Evolutionary conservation across 768 basidiomycete genomes (phyloP).

Genomic region (Tubosaeta sp.): DNA sequence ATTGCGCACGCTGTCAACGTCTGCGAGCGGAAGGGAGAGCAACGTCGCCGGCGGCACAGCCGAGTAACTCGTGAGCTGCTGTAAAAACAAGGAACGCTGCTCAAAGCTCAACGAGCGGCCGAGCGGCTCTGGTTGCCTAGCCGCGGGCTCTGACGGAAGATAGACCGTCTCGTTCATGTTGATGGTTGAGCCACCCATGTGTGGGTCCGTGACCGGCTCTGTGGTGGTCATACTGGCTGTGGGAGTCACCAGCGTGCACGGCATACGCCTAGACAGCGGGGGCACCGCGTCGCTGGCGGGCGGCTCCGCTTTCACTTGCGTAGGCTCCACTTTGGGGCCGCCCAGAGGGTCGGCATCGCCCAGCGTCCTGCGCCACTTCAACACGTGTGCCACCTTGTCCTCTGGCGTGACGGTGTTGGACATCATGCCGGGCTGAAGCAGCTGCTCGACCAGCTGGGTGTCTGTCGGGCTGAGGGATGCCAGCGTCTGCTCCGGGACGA

Average conservation of each 20-base stretch:
- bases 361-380: slow-evolving; percentile 31
- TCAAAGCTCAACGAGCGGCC: slow-evolving; percentile 47
- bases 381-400: slow-evolving; percentile 27
- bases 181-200: slow-evolving; percentile 21
- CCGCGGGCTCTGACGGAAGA: slow-evolving; percentile 15
- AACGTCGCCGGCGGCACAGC: slow-evolving; percentile 41
- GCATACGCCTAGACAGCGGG: slow-evolving; percentile 43
- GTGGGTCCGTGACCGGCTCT: slow-evolving; percentile 32
- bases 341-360: slow-evolving; percentile 28
- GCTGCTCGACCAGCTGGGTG: slow-evolving; percentile 41
- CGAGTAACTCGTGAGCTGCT: slow-evolving; percentile 37
- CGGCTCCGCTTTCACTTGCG: slow-evolving; percentile 2
- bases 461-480: slow-evolving; percentile 48
- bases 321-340: slow-evolving; percentile 32
- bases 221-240: slow-evolving; percentile 34
- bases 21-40: slow-evolving; percentile 43
- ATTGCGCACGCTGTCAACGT: slow-evolving; percentile 37
- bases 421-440: slow-evolving; percentile 44
- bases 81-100: slow-evolving; percentile 49
- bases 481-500: slow-evolving; percentile 39
- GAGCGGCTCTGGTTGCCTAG: slow-evolving; percentile 29
- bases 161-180: slow-evolving; percentile 26
- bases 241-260: slow-evolving; percentile 51
- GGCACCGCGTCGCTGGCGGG: background rate
- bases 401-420: slow-evolving; percentile 18